Base-by-base conservation (phyloP, 352 stramenopile species). In the Elongisporangium prolatum region DNA sequence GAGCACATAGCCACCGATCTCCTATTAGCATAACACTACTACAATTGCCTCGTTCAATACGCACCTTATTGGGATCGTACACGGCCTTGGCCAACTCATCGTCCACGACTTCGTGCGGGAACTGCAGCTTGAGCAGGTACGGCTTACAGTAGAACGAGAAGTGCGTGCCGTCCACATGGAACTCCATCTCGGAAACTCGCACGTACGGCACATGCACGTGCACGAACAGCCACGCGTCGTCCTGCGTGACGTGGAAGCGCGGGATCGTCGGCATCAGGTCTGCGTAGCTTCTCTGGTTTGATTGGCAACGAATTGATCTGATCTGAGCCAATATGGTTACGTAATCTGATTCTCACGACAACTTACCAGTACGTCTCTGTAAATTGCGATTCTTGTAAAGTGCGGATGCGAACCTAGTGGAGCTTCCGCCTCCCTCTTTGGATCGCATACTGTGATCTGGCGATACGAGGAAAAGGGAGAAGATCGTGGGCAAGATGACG, bases 91-190 rank as follows among this genome's bases (percentile, higher is more conserved):
- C 78, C 40, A 84, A 60, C 34, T 98, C 93, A 56, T 98, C 80
- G 66, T 97, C 92, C 37, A 93, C 74, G 10, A 97, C 79, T 60
- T 80, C 74, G 59, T 91, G 69, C 18, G 94, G 88, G 72, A 99
- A 97, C 57, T 91, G 83, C 47, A 99, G 74, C 62, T 98, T 98
- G 52, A 99, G 85, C 56, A 99, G 68, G 69, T 98, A 99, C 14
- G 97, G 97, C 60, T 98, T 97, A 71, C 95, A 98, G 71, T 91
- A 98, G 71, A 98, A 98, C 28, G 85, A 88, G 70, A 98, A 98
- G 51, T 92, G 82, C 66, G 62, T 63, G 60, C 86, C 82, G 63
- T 98, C 88, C 20, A 97, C 85, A 49, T 93, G 72, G 69, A 95
- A 97, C 72, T 97, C 91, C 83, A 97, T 94, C 55, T 97, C 88